Evolutionary conservation across 1,139 yeast species (phyloP).

Genomic region (Debaryomyces coudertii): DNA sequence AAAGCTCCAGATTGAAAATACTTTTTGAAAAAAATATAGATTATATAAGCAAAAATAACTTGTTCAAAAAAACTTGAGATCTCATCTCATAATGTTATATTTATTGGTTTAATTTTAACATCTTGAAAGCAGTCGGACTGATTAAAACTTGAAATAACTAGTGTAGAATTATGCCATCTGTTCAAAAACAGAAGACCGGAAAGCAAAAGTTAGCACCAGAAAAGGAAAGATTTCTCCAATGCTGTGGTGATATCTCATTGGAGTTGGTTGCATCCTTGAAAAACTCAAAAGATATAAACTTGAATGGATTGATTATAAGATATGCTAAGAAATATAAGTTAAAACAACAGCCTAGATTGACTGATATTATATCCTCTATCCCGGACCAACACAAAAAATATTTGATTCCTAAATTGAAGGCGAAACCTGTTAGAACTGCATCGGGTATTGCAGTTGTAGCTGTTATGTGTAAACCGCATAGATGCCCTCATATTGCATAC

Average conservation of each 20-base stretch:
- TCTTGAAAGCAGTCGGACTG: not conserved
- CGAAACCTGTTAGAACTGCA: conserved; percentile 98
- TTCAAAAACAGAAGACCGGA: conserved; percentile 28
- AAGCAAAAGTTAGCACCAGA: conserved; percentile 76
- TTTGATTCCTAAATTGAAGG: conserved; percentile 88
- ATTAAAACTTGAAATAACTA: not conserved
- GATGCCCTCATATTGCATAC: conserved; percentile 99
- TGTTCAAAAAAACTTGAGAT: conserved; percentile 4
- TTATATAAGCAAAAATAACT: conserved; percentile 1
- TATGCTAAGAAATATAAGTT: conserved; percentile 88
- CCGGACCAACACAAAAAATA: conserved; percentile 96
- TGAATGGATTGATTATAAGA: conserved; percentile 86
- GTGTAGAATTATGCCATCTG: conserved; percentile 33
- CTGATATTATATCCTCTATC: conserved; percentile 91
- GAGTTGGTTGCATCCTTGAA: conserved; percentile 82
- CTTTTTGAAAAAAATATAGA: not conserved
- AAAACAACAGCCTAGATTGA: conserved; percentile 89
- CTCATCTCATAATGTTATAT: not conserved
- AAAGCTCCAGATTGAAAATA: conserved; percentile 2
- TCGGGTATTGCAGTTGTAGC: conserved; percentile 99
- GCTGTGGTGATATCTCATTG: conserved; percentile 90
- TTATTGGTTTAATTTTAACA: not conserved
- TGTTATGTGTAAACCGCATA: conserved; percentile 98
- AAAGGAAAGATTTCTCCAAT: conserved; percentile 88
- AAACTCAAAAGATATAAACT: conserved; percentile 77